Evolutionary conservation across 1,139 yeast genomes (phyloP).

Genomic region (Kodamaea derodonti): DNA sequence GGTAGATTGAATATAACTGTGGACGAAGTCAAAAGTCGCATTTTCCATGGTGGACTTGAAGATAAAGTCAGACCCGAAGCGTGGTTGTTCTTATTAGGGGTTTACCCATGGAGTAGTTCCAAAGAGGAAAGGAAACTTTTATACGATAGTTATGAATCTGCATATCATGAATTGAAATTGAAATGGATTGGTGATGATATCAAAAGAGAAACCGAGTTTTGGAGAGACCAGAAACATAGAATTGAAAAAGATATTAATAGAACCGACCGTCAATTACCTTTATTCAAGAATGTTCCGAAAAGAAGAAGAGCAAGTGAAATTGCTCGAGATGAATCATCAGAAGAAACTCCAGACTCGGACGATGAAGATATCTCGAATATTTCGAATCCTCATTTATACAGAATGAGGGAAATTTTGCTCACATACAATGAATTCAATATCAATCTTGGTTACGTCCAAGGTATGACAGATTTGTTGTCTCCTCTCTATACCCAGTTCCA

Average conservation of each 20-base stretch:
- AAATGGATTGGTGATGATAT: constrained; percentile 62
- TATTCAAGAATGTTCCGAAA: constrained; percentile 51
- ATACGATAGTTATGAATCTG: constrained; percentile 52
- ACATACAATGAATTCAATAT: constrained; percentile 83
- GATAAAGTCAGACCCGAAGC: constrained; percentile 61
- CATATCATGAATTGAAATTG: constrained; percentile 63
- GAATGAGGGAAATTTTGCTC: constrained; percentile 71
- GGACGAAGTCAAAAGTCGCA: constrained; percentile 71
- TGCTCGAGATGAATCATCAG: not conserved
- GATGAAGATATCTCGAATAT: constrained; percentile 52
- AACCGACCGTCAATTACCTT: constrained; percentile 73
- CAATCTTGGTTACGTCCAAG: constrained; percentile 92
- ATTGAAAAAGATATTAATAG: constrained; percentile 93
- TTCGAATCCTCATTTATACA: constrained; percentile 63
- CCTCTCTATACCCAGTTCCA: constrained; percentile 76
- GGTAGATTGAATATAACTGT: constrained; percentile 74
- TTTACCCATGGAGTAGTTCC: constrained; percentile 87
- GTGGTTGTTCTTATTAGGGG: constrained; percentile 81
- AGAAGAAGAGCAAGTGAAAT: constrained; percentile 8
- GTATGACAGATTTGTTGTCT: constrained; percentile 91
- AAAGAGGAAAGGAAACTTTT: constrained; percentile 61
- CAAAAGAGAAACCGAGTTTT: constrained; percentile 62
- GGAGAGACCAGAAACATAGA: constrained; percentile 84
- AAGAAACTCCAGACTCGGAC: constrained; percentile 45
- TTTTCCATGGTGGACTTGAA: constrained; percentile 87